Base-by-base conservation (phyloP, 2,329 filamentous ascomycete species). In the Ophiosphaerella narmari region DNA sequence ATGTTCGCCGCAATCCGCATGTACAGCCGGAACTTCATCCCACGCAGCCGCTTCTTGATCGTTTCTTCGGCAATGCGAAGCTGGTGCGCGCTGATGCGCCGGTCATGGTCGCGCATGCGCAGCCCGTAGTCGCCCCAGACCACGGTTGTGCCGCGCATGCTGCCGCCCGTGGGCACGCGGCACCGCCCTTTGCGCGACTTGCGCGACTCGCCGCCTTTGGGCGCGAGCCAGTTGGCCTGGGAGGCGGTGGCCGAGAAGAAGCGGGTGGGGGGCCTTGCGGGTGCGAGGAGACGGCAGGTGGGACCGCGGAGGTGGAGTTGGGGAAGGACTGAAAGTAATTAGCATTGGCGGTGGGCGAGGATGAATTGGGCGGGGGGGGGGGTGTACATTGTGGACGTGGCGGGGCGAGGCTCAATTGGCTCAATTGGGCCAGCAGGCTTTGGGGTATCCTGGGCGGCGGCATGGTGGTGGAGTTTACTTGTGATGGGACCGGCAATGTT, bases 71-170 rank as follows among this genome's bases (percentile, higher is more conserved):
- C 94, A 68, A 91, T 87, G 77, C 92, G 92, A 57, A 99, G 82
- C 64, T 96, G 90, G 59, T 85, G 80, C 21, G 94, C 90, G 61
- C 88, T 91, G 71, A 99, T 90, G 67, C 94, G 86, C 50, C 94
- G 89, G 77, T 97, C 89, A 73, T 96, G 90, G 75, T 99, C 94
- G 57, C 82, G 86, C 86, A 99, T 94, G 49, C 94, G 89, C 62
- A 99, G 79, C 7, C 94, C 94, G 71, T 92, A 99, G 74, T 97
- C 92, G 47, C 94, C 94, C 91, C 91, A 97, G 49, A 95, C 86
- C 16, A 99, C 89, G 0, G 93, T 97, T 32, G 94, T 99, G 62
- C 94, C 94, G 73, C 95, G 91, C 32, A 83, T 86, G 47, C 90
- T 95, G 54, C 94, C 94, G 55, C 94, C 94, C 0, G 92, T 99